A percentile compares a stretch with the other conserved stretches of the same genome.
These are phyloP conservation scores for Daldinia concentrica DNA, from an alignment of 495 filamentous ascomycete genomes.

Conservation along the genomic window DNA sequence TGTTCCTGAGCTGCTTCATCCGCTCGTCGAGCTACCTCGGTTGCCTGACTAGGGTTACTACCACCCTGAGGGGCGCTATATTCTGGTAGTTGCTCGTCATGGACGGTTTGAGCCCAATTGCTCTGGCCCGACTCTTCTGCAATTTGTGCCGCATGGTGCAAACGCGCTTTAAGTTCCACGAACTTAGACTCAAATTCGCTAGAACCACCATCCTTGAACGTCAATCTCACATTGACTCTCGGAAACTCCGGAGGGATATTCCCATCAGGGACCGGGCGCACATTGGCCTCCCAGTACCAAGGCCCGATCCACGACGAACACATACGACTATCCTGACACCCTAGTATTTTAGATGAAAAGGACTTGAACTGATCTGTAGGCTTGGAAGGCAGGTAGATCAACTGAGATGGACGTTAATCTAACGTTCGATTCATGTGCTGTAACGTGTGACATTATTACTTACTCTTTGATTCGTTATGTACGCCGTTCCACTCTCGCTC, in stretches of 20 bases:
- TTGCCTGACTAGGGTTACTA: constrained; percentile 31
- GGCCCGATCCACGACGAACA: constrained; percentile 95
- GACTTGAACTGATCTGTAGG: constrained; percentile 77
- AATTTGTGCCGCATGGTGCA: constrained; percentile 80
- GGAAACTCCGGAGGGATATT: constrained; percentile 80
- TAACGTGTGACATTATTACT: constrained; percentile 30
- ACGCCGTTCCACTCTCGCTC: constrained; percentile 63
- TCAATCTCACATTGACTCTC: constrained; percentile 79
- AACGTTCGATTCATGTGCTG: constrained; percentile 6
- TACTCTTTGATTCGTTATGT: constrained; percentile 93
- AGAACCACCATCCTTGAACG: constrained; percentile 93
- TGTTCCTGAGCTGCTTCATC: constrained; percentile 35
- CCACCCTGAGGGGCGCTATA: constrained; percentile 65
- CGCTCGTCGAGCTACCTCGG: constrained; percentile 37
- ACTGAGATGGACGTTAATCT: constrained; percentile 56
- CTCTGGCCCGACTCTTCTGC: constrained; percentile 59
- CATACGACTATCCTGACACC: constrained; percentile 88
- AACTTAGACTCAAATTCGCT: constrained; percentile 89
- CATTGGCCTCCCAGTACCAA: constrained; percentile 84
- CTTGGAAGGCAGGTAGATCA: constrained; percentile 86
- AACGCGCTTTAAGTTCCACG: constrained; percentile 83
- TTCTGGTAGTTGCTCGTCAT: constrained; percentile 85
- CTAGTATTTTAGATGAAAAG: constrained; percentile 87
- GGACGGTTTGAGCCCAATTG: constrained; percentile 66
- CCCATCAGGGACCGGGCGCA: constrained; percentile 84